Evolutionary conservation across 139 green algal species (phyloP), one percentile per base, ranked within the genome.

Genomic region (Yamagishiella unicocca): DNA sequence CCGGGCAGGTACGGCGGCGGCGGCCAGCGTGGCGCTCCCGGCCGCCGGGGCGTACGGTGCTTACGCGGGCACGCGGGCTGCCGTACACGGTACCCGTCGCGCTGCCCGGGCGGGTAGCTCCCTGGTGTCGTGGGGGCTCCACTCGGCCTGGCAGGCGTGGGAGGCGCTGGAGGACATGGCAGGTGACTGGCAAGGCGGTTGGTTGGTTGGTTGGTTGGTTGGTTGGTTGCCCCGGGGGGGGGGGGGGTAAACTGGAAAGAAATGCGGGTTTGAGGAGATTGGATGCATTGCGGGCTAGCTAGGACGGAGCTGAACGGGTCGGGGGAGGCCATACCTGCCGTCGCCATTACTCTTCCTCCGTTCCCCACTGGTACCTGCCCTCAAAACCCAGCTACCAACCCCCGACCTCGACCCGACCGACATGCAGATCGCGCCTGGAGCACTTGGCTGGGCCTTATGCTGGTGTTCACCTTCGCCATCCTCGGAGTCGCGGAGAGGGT

Each of bases 11-110:
- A 85, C 79, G 24, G 79, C 79, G 1, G 79, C 79, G 33, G 40
- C 62, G n/a, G 79, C 79, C 0, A 6, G 4, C 8, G 29, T 76
- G n/a, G 79, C 42, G 0, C 61, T 76, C 42, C 79, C 79, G 1
- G 79, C 79, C 19, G 79, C 43, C 1, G 79, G 61, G n/a, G 79
- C 62, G 37, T 76, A 85, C 79, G 62, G 79, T 42, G 58, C 78
- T 58, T 84, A 84, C 78, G 29, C 14, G 33, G 78, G 78, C 78
- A 61, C 38, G n/a, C 25, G 40, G 25, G 78, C 78, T 31, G 78
- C 58, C 6, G 58, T 74, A 29, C n/a, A 31, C 45, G 76, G 54
- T 37, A 38, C 19, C 35, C 21, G 35, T 4, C 22, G 25, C 19
- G 76, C 76, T 0, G 76, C 54, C 1, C 24, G n/a, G 0, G 78